Evolutionary conservation across 805 yeast genomes (phyloP).

Genomic region (Brettanomyces naardenensis): DNA sequence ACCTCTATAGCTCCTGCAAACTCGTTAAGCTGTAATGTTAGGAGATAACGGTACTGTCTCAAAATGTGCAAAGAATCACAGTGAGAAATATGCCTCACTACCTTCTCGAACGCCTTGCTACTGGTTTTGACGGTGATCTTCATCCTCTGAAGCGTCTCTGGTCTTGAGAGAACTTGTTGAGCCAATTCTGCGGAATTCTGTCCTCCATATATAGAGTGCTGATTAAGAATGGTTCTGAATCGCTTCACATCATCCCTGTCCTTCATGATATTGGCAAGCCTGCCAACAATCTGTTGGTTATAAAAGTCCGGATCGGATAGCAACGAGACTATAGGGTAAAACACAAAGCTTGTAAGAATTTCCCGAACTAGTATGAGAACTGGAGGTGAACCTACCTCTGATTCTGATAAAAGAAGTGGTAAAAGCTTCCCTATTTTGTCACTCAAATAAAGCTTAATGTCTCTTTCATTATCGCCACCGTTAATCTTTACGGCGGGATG

Average conservation of each 20-base stretch:
- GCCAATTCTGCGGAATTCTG: neutral
- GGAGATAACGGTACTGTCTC: slow-evolving; percentile 38
- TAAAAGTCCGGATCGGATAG: slow-evolving; percentile 69
- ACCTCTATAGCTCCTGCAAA: slow-evolving; percentile 26
- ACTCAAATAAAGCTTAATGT: slow-evolving; percentile 45
- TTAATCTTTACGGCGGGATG: slow-evolving; percentile 49
- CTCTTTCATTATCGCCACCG: slow-evolving; percentile 27
- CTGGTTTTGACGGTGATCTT: slow-evolving; percentile 22
- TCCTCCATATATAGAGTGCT: slow-evolving; percentile 37
- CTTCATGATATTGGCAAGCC: slow-evolving; percentile 55
- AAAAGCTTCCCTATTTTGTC: slow-evolving; percentile 33
- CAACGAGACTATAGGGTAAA: slow-evolving; percentile 43
- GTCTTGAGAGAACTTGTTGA: neutral
- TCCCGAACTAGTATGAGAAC: slow-evolving; percentile 51
- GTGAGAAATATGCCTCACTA: slow-evolving; percentile 27
- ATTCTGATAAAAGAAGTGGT: slow-evolving; percentile 39
- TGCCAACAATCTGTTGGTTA: slow-evolving; percentile 54
- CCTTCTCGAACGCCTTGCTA: slow-evolving; percentile 20
- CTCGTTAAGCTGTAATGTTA: slow-evolving; percentile 39
- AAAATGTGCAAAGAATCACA: slow-evolving; percentile 34
- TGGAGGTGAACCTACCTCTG: slow-evolving; percentile 40
- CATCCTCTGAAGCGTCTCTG: neutral
- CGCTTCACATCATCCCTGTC: slow-evolving; percentile 70
- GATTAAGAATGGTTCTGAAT: slow-evolving; percentile 60
- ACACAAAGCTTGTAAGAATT: slow-evolving; percentile 48